Percentiles rank a stretch among this genome's conserved stretches.
Evolutionary conservation across 2,329 filamentous ascomycete genomes (phyloP).

Genomic region (Leptosphaerulina australis): DNA sequence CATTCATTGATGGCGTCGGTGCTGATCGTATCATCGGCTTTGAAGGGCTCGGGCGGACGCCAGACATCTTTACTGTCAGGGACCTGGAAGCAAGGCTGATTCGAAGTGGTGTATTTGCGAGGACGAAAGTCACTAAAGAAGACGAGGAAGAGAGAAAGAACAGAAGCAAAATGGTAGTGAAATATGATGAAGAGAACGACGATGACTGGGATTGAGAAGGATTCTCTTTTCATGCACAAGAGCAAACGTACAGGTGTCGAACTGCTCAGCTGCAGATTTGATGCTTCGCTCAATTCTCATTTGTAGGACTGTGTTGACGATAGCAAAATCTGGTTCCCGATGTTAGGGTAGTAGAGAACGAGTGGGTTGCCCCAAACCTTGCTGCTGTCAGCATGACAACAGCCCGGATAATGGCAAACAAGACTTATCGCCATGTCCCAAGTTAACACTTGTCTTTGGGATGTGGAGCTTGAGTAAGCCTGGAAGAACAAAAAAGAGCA

Average conservation of each 20-base stretch:
- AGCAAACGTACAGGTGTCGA: not conserved
- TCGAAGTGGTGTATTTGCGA: slow-evolving; percentile 57
- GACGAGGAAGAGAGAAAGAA: slow-evolving; percentile 43
- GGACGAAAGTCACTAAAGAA: slow-evolving; percentile 58
- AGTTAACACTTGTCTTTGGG: too few relatives aligned
- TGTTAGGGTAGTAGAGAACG: too few relatives aligned
- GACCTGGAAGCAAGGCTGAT: slow-evolving; percentile 62
- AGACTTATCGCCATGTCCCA: too few relatives aligned
- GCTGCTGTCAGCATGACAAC: not conserved
- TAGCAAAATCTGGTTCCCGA: not conserved
- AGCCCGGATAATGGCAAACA: not conserved
- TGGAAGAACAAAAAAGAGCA: too few relatives aligned
- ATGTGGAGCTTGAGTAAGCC: too few relatives aligned
- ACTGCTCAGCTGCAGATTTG: not conserved
- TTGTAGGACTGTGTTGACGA: not conserved
- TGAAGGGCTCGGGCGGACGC: slow-evolving; percentile 61
- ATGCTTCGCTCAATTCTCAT: not conserved
- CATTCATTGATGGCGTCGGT: slow-evolving; percentile 61
- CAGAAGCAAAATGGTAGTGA: slow-evolving; percentile 38
- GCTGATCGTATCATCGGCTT: slow-evolving; percentile 65
- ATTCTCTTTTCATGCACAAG: not conserved
- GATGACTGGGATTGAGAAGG: slow-evolving; percentile 58
- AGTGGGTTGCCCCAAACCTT: not conserved
- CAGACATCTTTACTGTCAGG: slow-evolving; percentile 60
- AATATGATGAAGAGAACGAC: slow-evolving; percentile 54